Base-by-base conservation (phyloP, 2,329 filamentous ascomycete species). In the Paraphoma sp. region DNA sequence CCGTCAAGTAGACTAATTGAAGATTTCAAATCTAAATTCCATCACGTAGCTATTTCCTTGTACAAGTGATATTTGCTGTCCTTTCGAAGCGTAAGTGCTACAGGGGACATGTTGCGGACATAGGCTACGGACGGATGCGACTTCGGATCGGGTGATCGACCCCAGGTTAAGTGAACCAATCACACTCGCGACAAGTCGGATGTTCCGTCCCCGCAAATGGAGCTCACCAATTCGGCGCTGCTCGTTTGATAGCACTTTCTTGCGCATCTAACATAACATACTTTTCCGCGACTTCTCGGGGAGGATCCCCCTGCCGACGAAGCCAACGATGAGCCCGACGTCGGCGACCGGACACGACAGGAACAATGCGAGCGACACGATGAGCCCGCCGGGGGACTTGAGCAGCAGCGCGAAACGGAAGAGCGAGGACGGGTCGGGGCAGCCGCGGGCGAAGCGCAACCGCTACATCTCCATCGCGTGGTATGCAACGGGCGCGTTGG, bases 391-490 rank as follows among this genome's bases (percentile, higher is more conserved):
- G 16, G 66, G 68, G 52, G 70, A 74, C 12, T 47, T 60, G 38
- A 49, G 53, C 51, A 59, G 57, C 53, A 57, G 58, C 43, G 45
- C 60, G 51, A 82, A 82, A 73, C 76, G 80, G 40, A 82, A 80
- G 69, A 74, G 68, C 66, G 79, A 79, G 23, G 79, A 82, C 51
- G 73, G 72, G 45, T 63, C 64, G 41, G 65, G 79, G 14, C 82
- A 83, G 53, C 81, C 81, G 63, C 81, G 86, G 63, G 81, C 86
- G 63, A 88, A 88, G 80, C 82, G 86, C 72, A 88, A 87, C 77
- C 83, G 86, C 63, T 89, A 89, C 74, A 88, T 88, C 63, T 87
- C 86, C 29, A 87, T 89, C 64, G 86, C 86, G 49, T 89, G 86
- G 84, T 87, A 79, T 71, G 80, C 23, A 40, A 11, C 43, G 50